Percentiles rank a stretch among this genome's conserved stretches.
These are phyloP conservation scores for Liriodendron chinense DNA, from an alignment of 164 flowering plant genomes.

Conservation along the genomic window DNA sequence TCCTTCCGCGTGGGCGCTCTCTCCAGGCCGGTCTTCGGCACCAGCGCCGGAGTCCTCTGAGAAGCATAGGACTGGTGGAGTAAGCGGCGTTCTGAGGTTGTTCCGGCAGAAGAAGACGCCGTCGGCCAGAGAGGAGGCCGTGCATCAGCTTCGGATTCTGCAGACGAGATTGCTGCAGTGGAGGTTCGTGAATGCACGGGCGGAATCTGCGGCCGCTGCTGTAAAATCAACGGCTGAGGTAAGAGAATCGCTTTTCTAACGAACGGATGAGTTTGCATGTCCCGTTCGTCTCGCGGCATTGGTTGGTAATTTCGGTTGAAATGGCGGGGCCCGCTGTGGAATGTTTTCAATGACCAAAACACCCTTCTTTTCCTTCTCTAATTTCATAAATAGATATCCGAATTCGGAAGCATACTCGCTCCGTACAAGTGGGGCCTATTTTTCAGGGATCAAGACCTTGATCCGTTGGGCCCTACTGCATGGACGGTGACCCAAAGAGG, in stretches of 20 bases:
- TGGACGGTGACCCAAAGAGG: too few species aligned
- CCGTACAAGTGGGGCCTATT: too few species aligned
- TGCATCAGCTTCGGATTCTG: slow-evolving; percentile 39
- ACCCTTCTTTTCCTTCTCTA: neutral
- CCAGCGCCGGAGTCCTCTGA: slow-evolving; percentile 10
- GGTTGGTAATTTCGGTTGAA: neutral
- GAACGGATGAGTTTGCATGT: neutral
- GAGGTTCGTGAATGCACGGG: slow-evolving; percentile 69
- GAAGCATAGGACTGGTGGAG: slow-evolving; percentile 18
- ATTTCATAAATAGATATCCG: neutral
- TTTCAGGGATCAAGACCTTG: too few species aligned
- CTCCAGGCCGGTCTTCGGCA: slow-evolving; percentile 48
- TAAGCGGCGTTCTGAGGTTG: slow-evolving; percentile 52
- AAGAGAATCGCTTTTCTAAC: neutral
- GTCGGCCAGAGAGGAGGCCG: slow-evolving; percentile 33
- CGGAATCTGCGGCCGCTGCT: slow-evolving; percentile 34
- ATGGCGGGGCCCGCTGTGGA: neutral
- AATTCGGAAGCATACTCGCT: neutral
- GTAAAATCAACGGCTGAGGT: slow-evolving; percentile 50
- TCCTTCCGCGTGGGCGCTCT: slow-evolving; percentile 83
- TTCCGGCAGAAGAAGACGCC: slow-evolving; percentile 51
- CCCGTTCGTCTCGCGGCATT: neutral
- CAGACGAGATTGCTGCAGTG: slow-evolving; percentile 61
- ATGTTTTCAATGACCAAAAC: neutral
- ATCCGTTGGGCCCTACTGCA: too few species aligned